These are phyloP conservation scores for Penicillium polonicum DNA, from an alignment of 2,329 filamentous ascomycete species.

Conservation along the genomic window DNA sequence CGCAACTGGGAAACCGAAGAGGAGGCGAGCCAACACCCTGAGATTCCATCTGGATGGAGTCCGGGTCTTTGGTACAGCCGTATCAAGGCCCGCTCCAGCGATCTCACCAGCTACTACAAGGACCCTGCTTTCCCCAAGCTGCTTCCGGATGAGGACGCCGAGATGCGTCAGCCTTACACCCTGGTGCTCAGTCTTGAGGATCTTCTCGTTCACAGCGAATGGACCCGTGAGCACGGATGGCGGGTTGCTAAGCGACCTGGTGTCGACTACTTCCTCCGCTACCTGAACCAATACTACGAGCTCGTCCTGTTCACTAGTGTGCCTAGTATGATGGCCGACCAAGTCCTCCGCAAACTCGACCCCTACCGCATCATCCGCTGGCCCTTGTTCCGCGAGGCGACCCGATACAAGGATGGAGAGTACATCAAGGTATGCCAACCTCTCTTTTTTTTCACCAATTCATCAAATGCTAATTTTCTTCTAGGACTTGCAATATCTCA, in stretches of 20 bases:
- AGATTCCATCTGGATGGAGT: constrained; percentile 78
- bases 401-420: constrained; percentile 91
- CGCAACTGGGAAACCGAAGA: constrained; percentile 79
- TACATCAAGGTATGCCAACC: constrained; percentile 76
- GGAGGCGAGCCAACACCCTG: constrained; percentile 66
- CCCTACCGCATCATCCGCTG: constrained; percentile 94
- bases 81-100: constrained; percentile 69
- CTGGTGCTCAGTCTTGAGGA: constrained; percentile 91
- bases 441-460: constrained; percentile 14
- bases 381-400: constrained; percentile 94
- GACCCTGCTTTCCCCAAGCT: constrained; percentile 94
- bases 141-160: constrained; percentile 69
- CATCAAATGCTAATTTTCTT: constrained; percentile 10
- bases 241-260: constrained; percentile 91
- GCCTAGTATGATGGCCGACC: constrained; percentile 79
- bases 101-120: constrained; percentile 87
- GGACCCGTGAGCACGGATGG: constrained; percentile 93
- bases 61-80: constrained; percentile 76
- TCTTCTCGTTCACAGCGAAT: constrained; percentile 90
- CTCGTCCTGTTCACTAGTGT: constrained; percentile 92
- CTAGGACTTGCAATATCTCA: constrained; percentile 94
- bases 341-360: constrained; percentile 87
- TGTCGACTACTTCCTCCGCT: constrained; percentile 94
- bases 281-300: constrained; percentile 97
- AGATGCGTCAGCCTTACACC: constrained; percentile 83